Conservation (phyloP, 495 filamentous ascomycete species). For the Bombardia bombarda region DNA sequence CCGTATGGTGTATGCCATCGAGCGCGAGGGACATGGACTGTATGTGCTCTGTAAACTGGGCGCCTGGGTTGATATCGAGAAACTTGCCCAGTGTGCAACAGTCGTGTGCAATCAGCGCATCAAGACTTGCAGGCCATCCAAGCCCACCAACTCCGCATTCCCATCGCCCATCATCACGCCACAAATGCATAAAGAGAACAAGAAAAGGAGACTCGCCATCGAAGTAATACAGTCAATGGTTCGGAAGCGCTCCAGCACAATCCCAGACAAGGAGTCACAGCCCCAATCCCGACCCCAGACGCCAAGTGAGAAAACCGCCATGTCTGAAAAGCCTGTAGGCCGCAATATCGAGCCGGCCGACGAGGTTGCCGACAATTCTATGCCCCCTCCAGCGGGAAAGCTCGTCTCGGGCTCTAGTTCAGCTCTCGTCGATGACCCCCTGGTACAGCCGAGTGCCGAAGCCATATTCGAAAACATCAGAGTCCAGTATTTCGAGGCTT, state of each 20-base stretch:
- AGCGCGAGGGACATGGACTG: conserved; percentile 56
- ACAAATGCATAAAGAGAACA: conserved; percentile 32
- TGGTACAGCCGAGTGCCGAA: conserved; percentile 47
- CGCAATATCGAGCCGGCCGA: background rate
- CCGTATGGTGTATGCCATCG: conserved; percentile 59
- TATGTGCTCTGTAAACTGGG: conserved; percentile 68
- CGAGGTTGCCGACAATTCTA: conserved; percentile 2
- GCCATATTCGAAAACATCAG: conserved; percentile 61
- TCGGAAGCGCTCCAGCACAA: conserved; percentile 15
- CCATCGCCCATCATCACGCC: conserved; percentile 26
- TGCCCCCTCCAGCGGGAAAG: too few species aligned
- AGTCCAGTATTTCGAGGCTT: conserved; percentile 72
- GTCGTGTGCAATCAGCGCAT: conserved; percentile 26
- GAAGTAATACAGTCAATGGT: conserved; percentile 39
- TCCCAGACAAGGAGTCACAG: conserved; percentile 28
- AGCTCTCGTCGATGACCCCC: conserved; percentile 10
- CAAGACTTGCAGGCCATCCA: conserved; percentile 6
- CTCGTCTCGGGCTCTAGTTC: too few species aligned
- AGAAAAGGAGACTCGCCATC: conserved; percentile 44
- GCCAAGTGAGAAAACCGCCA: background rate
- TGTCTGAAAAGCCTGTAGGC: background rate
- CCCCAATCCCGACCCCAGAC: conserved; percentile 7
- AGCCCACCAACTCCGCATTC: conserved; percentile 3
- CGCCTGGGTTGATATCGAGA: conserved; percentile 50
- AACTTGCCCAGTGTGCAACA: conserved; percentile 34